phyloP scores from a whole-genome alignment of 768 basidiomycete genomes.

The Amanita rimosa region DNA sequence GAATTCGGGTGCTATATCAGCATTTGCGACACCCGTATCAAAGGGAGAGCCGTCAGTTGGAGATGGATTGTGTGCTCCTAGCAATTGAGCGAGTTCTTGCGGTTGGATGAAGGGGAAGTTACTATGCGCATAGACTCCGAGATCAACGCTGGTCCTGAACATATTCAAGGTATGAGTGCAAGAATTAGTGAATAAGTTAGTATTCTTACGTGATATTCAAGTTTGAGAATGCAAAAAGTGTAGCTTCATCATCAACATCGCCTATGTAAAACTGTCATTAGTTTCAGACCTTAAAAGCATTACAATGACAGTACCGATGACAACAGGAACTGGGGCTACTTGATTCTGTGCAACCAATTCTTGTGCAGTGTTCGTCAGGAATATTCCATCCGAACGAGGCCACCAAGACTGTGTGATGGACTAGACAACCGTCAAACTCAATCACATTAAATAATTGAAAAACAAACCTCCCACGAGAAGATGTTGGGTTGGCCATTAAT shows the following conservation, averaged over 20 bases:
- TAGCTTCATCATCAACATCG: slow-evolving; percentile 48
- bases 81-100: not conserved
- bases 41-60: slow-evolving; percentile 40
- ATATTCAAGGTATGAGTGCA: too few species aligned
- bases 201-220: slow-evolving; percentile 29
- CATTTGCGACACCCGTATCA: slow-evolving; percentile 30
- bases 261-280: slow-evolving; percentile 15
- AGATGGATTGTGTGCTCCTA: slow-evolving; percentile 23
- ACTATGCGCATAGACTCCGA: too few species aligned
- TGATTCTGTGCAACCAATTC: slow-evolving; percentile 28
- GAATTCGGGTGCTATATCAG: slow-evolving; percentile 26
- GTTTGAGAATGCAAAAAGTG: slow-evolving; percentile 31
- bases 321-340: slow-evolving; percentile 36
- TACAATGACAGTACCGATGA: slow-evolving; percentile 24
- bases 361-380: slow-evolving; percentile 32
- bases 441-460: not conserved
- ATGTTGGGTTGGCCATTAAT: slow-evolving; percentile 30
- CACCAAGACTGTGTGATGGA: slow-evolving; percentile 31
- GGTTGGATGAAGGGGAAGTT: not conserved
- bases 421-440: slow-evolving; percentile 12
- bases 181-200: not conserved
- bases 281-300: too few species aligned
- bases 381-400: slow-evolving; percentile 39
- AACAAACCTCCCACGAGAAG: slow-evolving; percentile 29
- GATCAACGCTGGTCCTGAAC: too few species aligned